phyloP scores from a whole-genome alignment of 768 basidiomycete species.

The Suillus plorans region DNA sequence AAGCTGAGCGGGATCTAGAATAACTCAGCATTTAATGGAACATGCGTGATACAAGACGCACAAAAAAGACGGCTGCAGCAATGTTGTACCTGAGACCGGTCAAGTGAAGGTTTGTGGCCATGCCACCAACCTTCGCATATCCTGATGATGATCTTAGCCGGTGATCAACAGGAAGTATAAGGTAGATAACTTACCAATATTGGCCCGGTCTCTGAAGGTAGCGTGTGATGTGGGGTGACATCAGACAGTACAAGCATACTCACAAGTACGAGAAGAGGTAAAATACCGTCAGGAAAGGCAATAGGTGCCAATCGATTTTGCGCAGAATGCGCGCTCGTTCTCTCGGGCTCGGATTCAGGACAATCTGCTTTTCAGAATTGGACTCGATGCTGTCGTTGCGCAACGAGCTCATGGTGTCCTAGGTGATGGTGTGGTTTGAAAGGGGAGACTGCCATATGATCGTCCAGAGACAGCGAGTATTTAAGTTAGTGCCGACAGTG shows the following conservation, averaged over 20 bases:
- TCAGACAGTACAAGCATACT: conserved; percentile 18
- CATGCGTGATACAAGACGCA: conserved; percentile 8
- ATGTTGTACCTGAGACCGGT: conserved; percentile 36
- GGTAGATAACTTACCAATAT: conserved; percentile 36
- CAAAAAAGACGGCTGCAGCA: conserved; percentile 40
- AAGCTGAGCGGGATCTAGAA: conserved; percentile 36
- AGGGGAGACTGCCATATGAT: neutral
- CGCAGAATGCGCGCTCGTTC: conserved; percentile 33
- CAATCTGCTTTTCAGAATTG: neutral
- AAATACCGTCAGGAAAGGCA: conserved; percentile 44
- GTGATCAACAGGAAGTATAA: neutral
- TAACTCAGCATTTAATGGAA: conserved; percentile 2
- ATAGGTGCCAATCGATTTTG: conserved; percentile 44
- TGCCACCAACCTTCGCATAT: conserved; percentile 45
- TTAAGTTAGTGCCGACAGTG: too few relatives aligned
- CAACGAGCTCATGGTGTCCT: neutral
- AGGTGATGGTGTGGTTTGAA: neutral
- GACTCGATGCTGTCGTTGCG: neutral
- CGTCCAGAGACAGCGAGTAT: neutral
- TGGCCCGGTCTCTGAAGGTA: conserved; percentile 39
- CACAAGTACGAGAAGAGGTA: conserved; percentile 48
- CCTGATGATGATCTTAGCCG: conserved; percentile 20
- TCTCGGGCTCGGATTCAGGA: conserved; percentile 8
- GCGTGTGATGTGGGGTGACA: neutral
- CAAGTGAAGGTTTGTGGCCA: conserved; percentile 37